Evolutionary conservation across 2,329 filamentous ascomycete genomes (phyloP).

Genomic region (Nemania diffusa): DNA sequence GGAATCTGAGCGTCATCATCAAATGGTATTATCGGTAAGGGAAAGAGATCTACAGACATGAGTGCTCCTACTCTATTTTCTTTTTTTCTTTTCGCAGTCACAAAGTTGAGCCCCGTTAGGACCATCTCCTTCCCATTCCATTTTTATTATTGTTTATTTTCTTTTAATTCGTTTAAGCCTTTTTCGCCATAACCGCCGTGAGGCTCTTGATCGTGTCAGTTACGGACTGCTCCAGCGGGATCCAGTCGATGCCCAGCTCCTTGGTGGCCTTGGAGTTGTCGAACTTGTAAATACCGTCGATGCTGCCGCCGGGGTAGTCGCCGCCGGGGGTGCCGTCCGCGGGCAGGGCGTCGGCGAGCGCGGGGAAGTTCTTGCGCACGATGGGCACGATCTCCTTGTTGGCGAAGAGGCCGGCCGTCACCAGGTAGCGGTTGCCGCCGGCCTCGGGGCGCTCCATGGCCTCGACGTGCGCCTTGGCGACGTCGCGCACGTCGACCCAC

Average conservation of each 20-base stretch:
- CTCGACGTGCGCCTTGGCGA: constrained; percentile 63
- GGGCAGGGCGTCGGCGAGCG: constrained; percentile 60
- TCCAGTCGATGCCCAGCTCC: constrained; percentile 71
- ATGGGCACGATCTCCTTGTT: constrained; percentile 58
- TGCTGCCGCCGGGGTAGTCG: constrained; percentile 49
- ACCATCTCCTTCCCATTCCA: not conserved
- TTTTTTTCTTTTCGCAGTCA: not conserved
- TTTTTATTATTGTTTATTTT: constrained; percentile 4
- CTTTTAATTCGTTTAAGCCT: constrained; percentile 3
- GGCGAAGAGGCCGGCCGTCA: constrained; percentile 58
- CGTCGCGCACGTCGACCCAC: constrained; percentile 68
- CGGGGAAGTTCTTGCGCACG: constrained; percentile 61
- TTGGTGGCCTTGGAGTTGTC: constrained; percentile 69
- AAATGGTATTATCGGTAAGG: constrained; percentile 11
- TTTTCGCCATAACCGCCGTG: constrained; percentile 55
- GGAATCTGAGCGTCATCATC: not conserved
- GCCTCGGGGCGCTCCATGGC: constrained; percentile 61
- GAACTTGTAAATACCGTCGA: constrained; percentile 59
- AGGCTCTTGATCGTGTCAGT: constrained; percentile 73
- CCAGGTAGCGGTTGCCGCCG: constrained; percentile 63
- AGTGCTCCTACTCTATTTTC: not conserved
- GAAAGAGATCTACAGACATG: constrained; percentile 3
- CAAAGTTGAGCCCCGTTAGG: not conserved
- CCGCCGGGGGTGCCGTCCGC: constrained; percentile 57
- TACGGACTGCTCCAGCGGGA: constrained; percentile 68